Conservation (phyloP, 2,329 filamentous ascomycete species). For the Lachnellula subtilissima region DNA sequence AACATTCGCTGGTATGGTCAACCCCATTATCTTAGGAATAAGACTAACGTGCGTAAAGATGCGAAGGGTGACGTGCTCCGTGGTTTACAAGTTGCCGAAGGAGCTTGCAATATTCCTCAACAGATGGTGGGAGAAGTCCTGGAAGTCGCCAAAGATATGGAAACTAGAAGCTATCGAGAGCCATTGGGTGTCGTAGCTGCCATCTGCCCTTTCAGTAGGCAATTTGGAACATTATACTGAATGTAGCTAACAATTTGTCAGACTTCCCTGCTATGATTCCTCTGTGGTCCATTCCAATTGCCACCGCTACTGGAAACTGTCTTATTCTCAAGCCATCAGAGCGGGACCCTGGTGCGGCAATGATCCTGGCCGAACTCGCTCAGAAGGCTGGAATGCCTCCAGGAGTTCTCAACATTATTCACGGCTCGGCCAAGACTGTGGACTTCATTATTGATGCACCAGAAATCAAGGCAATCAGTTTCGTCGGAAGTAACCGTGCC, state of each 20-base stretch:
- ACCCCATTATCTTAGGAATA: neutral
- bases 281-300: slow-evolving; percentile 84
- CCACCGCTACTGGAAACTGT: slow-evolving; percentile 78
- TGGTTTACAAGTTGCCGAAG: slow-evolving; percentile 80
- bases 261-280: slow-evolving; percentile 92
- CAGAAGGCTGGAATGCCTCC: slow-evolving; percentile 77
- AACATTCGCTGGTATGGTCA: slow-evolving; percentile 57
- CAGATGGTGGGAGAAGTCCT: slow-evolving; percentile 78
- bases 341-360: slow-evolving; percentile 75
- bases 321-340: slow-evolving; percentile 83
- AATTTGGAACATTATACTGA: neutral
- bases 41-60: slow-evolving; percentile 40
- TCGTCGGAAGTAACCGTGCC: slow-evolving; percentile 82
- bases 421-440: slow-evolving; percentile 74
- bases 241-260: slow-evolving; percentile 31
- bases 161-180: slow-evolving; percentile 77
- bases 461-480: slow-evolving; percentile 79
- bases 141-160: slow-evolving; percentile 86
- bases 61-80: slow-evolving; percentile 77
- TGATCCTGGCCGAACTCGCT: slow-evolving; percentile 78
- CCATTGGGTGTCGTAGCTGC: slow-evolving; percentile 76
- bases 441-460: slow-evolving; percentile 85
- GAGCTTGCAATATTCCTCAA: slow-evolving; percentile 73
- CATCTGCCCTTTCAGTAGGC: slow-evolving; percentile 80
- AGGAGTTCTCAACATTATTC: slow-evolving; percentile 78